A percentile compares a stretch with the other conserved stretches of the same genome.
These are phyloP conservation scores for Fusarium praegraminearum DNA, from an alignment of 2,329 filamentous ascomycete species.

Conservation along the genomic window DNA sequence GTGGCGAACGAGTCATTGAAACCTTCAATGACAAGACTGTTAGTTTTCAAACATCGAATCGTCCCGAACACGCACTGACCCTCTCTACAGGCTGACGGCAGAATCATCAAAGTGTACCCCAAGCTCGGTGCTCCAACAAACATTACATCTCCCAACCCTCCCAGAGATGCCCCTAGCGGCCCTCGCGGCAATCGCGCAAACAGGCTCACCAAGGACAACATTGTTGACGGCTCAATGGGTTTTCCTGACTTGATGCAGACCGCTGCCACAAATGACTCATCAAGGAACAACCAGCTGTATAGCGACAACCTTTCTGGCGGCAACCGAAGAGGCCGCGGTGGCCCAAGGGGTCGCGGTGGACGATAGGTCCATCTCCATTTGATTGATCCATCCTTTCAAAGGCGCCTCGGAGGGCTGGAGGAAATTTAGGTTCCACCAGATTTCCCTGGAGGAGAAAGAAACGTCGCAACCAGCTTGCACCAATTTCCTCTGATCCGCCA, in stretches of 20 bases:
- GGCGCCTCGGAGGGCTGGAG: not conserved
- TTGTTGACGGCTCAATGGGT: conserved; percentile 67
- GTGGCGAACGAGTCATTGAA: conserved; percentile 78
- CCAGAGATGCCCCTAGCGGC: conserved; percentile 44
- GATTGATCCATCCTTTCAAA: not conserved
- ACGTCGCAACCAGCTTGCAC: not conserved
- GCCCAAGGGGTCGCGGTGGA: conserved; percentile 43
- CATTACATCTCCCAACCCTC: conserved; percentile 45
- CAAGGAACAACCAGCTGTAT: conserved; percentile 59
- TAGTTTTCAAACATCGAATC: not conserved
- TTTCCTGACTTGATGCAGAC: conserved; percentile 63
- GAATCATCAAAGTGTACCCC: conserved; percentile 78
- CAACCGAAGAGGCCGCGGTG: conserved; percentile 47
- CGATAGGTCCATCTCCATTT: conserved; percentile 25
- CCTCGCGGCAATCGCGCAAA: conserved; percentile 47
- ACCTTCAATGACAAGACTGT: conserved; percentile 83
- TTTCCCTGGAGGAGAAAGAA: not conserved
- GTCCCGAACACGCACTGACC: not conserved
- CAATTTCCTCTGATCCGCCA: not conserved
- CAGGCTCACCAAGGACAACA: conserved; percentile 50
- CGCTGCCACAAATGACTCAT: conserved; percentile 37
- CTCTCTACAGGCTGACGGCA: conserved; percentile 73
- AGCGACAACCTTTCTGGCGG: conserved; percentile 61
- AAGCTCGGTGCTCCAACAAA: conserved; percentile 62
- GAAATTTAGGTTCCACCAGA: not conserved